Conservation (phyloP, 495 filamentous ascomycete species). For the Xanthoparmelia taractica region DNA sequence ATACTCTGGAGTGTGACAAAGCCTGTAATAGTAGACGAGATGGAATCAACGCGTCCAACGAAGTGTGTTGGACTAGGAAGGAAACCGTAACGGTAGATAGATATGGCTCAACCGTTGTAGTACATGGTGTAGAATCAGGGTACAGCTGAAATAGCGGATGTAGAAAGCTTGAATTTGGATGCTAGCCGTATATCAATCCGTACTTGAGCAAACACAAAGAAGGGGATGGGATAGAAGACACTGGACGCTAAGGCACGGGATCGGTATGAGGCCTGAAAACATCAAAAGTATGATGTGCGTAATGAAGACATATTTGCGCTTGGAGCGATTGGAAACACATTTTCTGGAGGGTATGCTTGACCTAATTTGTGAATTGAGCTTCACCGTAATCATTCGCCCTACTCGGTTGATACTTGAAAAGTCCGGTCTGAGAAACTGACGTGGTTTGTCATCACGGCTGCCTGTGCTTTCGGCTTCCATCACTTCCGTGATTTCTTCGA, state of each 20-base stretch:
- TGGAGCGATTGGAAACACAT: not conserved
- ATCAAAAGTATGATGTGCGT: not conserved
- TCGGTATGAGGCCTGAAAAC: not conserved
- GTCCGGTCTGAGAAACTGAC: not conserved
- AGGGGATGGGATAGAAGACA: too few relatives aligned
- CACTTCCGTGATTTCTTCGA: conserved; percentile 10
- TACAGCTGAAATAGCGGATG: not conserved
- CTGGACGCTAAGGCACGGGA: not conserved
- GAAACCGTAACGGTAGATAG: not conserved
- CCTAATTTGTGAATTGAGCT: too few relatives aligned
- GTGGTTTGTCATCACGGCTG: not conserved
- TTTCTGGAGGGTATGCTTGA: too few relatives aligned
- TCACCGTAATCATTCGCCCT: too few relatives aligned
- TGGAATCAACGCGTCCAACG: not conserved
- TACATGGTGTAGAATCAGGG: not conserved
- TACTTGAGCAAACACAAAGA: not conserved
- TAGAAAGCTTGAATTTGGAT: not conserved
- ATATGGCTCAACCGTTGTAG: not conserved
- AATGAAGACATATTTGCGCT: not conserved
- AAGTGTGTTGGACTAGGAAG: not conserved
- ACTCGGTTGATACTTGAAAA: not conserved
- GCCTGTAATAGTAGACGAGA: not conserved
- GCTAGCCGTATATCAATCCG: not conserved
- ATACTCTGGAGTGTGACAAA: not conserved
- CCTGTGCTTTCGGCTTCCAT: not conserved